phyloP scores from a whole-genome alignment of 164 flowering plant genomes.

The Brasenia schreberi region DNA sequence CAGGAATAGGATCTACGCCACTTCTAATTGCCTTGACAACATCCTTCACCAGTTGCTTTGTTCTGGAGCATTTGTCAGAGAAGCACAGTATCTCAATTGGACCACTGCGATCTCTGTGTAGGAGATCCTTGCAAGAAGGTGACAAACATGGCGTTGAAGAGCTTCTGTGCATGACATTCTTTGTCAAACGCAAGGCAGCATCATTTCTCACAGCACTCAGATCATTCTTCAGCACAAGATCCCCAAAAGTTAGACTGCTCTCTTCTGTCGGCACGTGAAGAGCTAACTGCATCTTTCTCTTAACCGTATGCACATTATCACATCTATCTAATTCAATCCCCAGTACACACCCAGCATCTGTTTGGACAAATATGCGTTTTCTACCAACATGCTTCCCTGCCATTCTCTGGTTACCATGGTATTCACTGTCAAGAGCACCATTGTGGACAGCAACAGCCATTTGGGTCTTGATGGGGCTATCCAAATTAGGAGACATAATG shows the following conservation, averaged over 20 bases:
- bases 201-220: slow-evolving; percentile 29
- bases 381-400: slow-evolving; percentile 30
- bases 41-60: slow-evolving; percentile 35
- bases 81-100: slow-evolving; percentile 44
- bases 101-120: slow-evolving; percentile 37
- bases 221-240: slow-evolving; percentile 30
- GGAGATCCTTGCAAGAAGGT: slow-evolving; percentile 41
- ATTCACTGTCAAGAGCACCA: slow-evolving; percentile 23
- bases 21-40: slow-evolving; percentile 34
- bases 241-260: slow-evolving; percentile 30
- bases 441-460: slow-evolving; percentile 37
- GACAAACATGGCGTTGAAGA: slow-evolving; percentile 60
- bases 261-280: slow-evolving; percentile 34
- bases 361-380: slow-evolving; percentile 53
- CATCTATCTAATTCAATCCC: slow-evolving; percentile 30
- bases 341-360: slow-evolving; percentile 37
- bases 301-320: slow-evolving; percentile 35
- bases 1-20: slow-evolving; percentile 47
- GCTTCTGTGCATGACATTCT: slow-evolving; percentile 43
- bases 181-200: slow-evolving; percentile 36
- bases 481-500: slow-evolving; percentile 35
- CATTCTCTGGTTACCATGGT: slow-evolving; percentile 16
- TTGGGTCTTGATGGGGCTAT: slow-evolving; percentile 29
- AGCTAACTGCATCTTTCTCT: slow-evolving; percentile 30
- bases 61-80: slow-evolving; percentile 19